Conservation (phyloP, 345 rosid species). For the Pistacia integerrima region DNA sequence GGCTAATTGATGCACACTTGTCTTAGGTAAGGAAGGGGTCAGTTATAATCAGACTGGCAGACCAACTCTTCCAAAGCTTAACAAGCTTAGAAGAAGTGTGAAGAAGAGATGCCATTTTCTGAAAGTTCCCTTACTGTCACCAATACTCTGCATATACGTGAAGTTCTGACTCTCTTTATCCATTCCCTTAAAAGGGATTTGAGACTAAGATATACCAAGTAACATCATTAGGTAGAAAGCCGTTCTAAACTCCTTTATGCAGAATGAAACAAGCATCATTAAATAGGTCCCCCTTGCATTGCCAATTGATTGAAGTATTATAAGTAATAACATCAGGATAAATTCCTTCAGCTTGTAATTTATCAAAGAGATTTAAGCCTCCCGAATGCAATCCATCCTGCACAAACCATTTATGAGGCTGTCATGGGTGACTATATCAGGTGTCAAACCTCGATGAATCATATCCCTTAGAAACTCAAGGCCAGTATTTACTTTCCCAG, state of each 20-base stretch:
- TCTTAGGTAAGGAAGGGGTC: background rate
- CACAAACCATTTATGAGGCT: constrained; percentile 83
- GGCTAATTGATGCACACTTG: background rate
- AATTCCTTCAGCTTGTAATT: constrained; percentile 68
- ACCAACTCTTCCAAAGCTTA: constrained; percentile 9
- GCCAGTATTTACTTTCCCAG: constrained; percentile 64
- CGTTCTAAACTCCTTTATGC: constrained; percentile 47
- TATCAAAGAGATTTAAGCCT: constrained; percentile 69
- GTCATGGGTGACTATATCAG: constrained; percentile 81
- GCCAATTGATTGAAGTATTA: constrained; percentile 78
- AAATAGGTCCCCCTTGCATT: constrained; percentile 57
- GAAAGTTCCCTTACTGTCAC: background rate
- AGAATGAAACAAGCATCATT: constrained; percentile 66
- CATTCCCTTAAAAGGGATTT: constrained; percentile 30
- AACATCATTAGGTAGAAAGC: constrained; percentile 58
- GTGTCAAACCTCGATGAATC: constrained; percentile 69
- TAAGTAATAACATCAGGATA: constrained; percentile 73
- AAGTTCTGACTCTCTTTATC: constrained; percentile 8
- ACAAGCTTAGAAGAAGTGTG: background rate
- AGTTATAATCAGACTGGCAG: background rate
- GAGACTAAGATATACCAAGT: constrained; percentile 70
- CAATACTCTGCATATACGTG: constrained; percentile 6
- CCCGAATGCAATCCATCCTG: constrained; percentile 49
- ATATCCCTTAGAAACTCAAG: constrained; percentile 69
- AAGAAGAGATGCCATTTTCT: background rate